Base-by-base conservation (phyloP, 352 stramenopile genomes). In the Halophytophthora polymorphica region DNA sequence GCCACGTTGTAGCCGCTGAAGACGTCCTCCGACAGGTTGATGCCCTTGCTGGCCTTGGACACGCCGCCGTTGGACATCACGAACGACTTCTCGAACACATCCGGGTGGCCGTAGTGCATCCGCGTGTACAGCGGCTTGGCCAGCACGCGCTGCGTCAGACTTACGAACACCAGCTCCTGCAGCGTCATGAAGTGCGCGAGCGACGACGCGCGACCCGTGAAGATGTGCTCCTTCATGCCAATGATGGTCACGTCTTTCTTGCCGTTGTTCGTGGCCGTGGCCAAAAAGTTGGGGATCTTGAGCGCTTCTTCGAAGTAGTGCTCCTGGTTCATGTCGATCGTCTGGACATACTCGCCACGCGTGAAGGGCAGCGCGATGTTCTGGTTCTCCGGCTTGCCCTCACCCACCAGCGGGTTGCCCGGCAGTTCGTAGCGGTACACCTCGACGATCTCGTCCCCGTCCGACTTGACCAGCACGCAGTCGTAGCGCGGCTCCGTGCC, bases 281-380 rank as follows among this genome's bases (percentile, higher is more conserved):
- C 82, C 29, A 95, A 39, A 37, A 95, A 90, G 54, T 95, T 95
- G 12, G 83, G 83, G 39, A 93, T 95, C 64, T 94, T 96, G 17
- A 96, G 71, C 6, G 80, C 78, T 74, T 94, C 83, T 73, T 96
- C 86, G 28, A 94, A 88, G 67, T 94, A 94, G 45, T 90, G 77
- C 38, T 96, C 86, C 45, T 96, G 86, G 61, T 96, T 96, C 86
- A 94, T 94, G 71, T 96, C 86, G 37, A 96, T 96, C n/a, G 76
- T 90, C 55, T 96, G 86, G 11, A 96, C 45, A 43, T 90, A 92
- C 57, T 94, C 86, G 18, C 86, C 86, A 53, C 83, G 79, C 23
- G 83, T 93, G 54, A 95, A 95, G 12, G 84, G 81, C 12, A 95
- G 51, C 2, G 86, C 82, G 42, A 93, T 69, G 42, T 95, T 95